These are phyloP conservation scores for Ophiocordyceps camponoti-floridani DNA, from an alignment of 2,329 filamentous ascomycete genomes.

Conservation along the genomic window DNA sequence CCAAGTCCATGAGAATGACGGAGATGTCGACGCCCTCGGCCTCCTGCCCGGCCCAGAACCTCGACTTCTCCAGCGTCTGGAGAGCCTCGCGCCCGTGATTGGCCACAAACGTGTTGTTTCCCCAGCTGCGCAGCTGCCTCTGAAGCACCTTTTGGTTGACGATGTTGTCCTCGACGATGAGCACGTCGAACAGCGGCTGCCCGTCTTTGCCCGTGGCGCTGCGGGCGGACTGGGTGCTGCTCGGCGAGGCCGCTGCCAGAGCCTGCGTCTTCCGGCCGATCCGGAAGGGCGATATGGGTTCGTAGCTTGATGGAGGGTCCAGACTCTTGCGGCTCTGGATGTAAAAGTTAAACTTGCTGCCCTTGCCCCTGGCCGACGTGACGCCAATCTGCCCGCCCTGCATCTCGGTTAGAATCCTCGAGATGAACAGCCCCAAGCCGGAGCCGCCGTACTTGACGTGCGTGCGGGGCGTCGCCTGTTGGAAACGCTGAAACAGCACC, in stretches of 20 bases:
- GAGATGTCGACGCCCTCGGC: slow-evolving; percentile 34
- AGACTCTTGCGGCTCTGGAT: slow-evolving; percentile 45
- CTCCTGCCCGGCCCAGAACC: slow-evolving; percentile 34
- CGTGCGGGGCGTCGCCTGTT: slow-evolving; percentile 48
- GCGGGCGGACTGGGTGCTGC: slow-evolving; percentile 2
- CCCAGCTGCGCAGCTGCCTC: slow-evolving; percentile 40
- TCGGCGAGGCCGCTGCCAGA: slow-evolving; percentile 4
- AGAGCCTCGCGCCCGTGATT: slow-evolving; percentile 48
- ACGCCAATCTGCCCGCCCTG: slow-evolving; percentile 68
- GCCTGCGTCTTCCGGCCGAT: slow-evolving; percentile 13
- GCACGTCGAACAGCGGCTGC: slow-evolving; percentile 28
- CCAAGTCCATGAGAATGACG: slow-evolving; percentile 62
- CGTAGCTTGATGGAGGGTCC: slow-evolving; percentile 18
- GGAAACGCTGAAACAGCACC: slow-evolving; percentile 49
- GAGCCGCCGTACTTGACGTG: slow-evolving; percentile 58
- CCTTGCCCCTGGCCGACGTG: slow-evolving; percentile 44
- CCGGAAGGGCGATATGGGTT: slow-evolving; percentile 17
- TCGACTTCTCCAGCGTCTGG: slow-evolving; percentile 34
- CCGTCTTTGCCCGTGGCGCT: neutral
- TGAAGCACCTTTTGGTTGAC: slow-evolving; percentile 49
- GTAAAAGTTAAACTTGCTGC: slow-evolving; percentile 64
- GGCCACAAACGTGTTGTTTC: slow-evolving; percentile 42
- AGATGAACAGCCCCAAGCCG: slow-evolving; percentile 59
- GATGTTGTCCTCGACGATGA: slow-evolving; percentile 51
- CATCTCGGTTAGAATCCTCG: slow-evolving; percentile 54